Conservation (phyloP, 108 stramenopile genomes). For the Hondaea fermentalgiana region DNA sequence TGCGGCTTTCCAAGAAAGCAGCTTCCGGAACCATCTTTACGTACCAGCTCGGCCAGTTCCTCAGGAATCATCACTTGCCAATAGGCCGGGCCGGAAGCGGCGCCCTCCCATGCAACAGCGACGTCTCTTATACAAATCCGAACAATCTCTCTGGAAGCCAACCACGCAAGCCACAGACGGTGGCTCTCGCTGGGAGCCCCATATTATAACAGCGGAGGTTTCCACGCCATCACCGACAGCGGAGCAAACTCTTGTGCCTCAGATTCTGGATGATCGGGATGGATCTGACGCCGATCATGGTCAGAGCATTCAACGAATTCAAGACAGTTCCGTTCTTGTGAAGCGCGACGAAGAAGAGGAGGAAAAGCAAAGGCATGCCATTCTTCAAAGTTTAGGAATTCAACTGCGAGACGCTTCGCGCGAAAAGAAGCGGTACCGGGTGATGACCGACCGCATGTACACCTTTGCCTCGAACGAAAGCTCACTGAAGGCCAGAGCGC, state of each 20-base stretch:
- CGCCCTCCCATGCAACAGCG: background rate
- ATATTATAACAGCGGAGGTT: background rate
- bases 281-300: too few species aligned
- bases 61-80: background rate
- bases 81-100: background rate
- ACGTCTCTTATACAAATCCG: background rate
- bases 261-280: too few species aligned
- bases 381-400: too few species aligned
- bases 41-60: background rate
- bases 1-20: too few species aligned
- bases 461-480: background rate
- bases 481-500: background rate
- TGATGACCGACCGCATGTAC: too few species aligned
- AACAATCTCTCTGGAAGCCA: background rate
- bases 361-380: too few species aligned
- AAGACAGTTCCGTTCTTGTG: too few species aligned
- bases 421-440: too few species aligned
- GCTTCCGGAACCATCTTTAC: background rate
- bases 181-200: background rate
- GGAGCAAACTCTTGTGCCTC: too few species aligned
- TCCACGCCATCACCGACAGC: background rate
- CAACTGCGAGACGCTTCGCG: too few species aligned
- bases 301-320: too few species aligned
- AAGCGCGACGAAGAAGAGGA: too few species aligned
- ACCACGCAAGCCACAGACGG: background rate